These are phyloP conservation scores for Phialophora expanda DNA, from an alignment of 2,329 filamentous ascomycete species.

Conservation along the genomic window DNA sequence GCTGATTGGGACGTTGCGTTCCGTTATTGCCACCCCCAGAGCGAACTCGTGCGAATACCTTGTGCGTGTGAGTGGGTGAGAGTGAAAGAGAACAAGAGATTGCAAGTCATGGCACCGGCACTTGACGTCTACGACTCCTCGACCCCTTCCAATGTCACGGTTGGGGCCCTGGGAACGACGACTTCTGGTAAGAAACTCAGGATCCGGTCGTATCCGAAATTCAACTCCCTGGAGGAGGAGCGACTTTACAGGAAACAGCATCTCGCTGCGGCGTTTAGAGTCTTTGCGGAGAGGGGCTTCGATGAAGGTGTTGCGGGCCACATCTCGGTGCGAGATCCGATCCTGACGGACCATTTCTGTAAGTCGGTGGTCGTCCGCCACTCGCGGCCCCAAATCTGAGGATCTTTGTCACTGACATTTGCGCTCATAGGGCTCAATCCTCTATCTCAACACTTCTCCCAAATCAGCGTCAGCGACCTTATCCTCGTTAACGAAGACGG, in stretches of 20 bases:
- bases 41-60: neutral
- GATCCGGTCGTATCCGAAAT: conserved; percentile 55
- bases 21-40: neutral
- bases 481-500: conserved; percentile 53
- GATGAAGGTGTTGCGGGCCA: conserved; percentile 51
- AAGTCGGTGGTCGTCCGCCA: conserved; percentile 22
- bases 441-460: conserved; percentile 52
- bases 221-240: conserved; percentile 49
- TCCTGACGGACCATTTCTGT: conserved; percentile 48
- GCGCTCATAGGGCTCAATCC: conserved; percentile 48
- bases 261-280: conserved; percentile 53
- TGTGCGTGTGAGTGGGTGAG: too few relatives aligned
- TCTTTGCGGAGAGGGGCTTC: conserved; percentile 50
- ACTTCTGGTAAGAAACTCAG: conserved; percentile 53
- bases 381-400: neutral
- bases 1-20: neutral
- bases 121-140: conserved; percentile 47
- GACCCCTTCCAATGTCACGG: conserved; percentile 48
- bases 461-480: conserved; percentile 50
- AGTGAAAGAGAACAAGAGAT: neutral
- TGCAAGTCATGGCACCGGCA: conserved; percentile 45
- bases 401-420: neutral
- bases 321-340: conserved; percentile 51
- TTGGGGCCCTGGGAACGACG: conserved; percentile 55
- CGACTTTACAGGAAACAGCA: conserved; percentile 54